phyloP scores from a whole-genome alignment of 495 filamentous ascomycete species.

The Oidiodendron maius region DNA sequence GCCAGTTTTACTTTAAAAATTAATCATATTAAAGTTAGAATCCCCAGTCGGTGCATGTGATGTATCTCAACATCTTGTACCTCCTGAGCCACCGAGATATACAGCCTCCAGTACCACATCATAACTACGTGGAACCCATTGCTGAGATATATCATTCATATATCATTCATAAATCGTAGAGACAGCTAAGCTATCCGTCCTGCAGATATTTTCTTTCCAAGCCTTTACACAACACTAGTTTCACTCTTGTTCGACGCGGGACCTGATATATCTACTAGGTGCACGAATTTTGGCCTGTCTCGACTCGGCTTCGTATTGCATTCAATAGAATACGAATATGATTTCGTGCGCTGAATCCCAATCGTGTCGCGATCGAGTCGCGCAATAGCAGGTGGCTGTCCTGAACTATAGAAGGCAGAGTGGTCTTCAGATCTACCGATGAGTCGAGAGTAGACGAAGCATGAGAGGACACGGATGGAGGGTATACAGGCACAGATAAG shows the following conservation, averaged over 20 bases:
- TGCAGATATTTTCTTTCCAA: neutral
- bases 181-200: neutral
- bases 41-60: too few species aligned
- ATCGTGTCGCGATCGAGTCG: neutral
- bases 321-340: conserved; percentile 7
- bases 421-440: conserved; percentile 1
- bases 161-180: too few species aligned
- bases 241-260: conserved; percentile 2
- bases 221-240: neutral
- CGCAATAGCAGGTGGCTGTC: neutral
- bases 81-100: too few species aligned
- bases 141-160: too few species aligned
- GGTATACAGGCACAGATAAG: conserved; percentile 83
- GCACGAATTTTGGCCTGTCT: neutral
- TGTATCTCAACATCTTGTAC: too few species aligned
- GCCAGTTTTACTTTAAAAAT: too few species aligned
- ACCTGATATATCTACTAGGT: conserved; percentile 1
- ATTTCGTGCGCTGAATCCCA: conserved; percentile 2
- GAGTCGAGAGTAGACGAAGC: neutral
- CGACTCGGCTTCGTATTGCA: neutral
- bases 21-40: too few species aligned
- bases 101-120: too few species aligned
- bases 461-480: conserved; percentile 1
- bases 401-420: neutral
- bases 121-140: too few species aligned